Evolutionary conservation across 306 rosid genomes (phyloP).

Genomic region (Castanea sativa): DNA sequence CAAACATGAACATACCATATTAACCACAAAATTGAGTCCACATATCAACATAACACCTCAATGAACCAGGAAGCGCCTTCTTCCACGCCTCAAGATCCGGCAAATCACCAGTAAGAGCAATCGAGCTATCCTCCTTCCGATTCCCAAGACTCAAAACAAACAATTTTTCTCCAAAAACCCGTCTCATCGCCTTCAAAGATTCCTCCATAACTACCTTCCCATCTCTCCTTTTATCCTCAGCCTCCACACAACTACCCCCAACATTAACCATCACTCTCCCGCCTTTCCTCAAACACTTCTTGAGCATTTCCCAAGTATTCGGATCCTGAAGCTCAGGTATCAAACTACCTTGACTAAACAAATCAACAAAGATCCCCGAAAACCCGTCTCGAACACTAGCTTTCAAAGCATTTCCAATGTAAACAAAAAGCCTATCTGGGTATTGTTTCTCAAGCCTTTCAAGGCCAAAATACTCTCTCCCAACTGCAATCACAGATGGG

Average conservation of each 20-base stretch:
- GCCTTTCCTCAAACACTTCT: slow-evolving; percentile 63
- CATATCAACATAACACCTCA: slow-evolving; percentile 44
- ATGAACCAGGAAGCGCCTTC: slow-evolving; percentile 41
- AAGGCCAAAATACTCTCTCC: slow-evolving; percentile 65
- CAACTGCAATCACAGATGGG: slow-evolving; percentile 76
- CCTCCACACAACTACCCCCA: slow-evolving; percentile 94
- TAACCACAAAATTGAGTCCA: slow-evolving; percentile 8
- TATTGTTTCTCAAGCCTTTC: slow-evolving; percentile 49
- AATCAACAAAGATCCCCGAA: slow-evolving; percentile 75
- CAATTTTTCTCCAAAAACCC: slow-evolving; percentile 47
- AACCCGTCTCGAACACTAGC: slow-evolving; percentile 64
- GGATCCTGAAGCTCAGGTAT: slow-evolving; percentile 80
- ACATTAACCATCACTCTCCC: slow-evolving; percentile 93
- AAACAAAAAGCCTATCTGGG: slow-evolving; percentile 47
- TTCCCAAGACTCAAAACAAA: slow-evolving; percentile 63
- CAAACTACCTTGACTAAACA: slow-evolving; percentile 65
- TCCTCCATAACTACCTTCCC: slow-evolving; percentile 63
- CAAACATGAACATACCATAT: slow-evolving; percentile 5
- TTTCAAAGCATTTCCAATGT: slow-evolving; percentile 60
- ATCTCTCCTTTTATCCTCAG: slow-evolving; percentile 60
- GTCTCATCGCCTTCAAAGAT: slow-evolving; percentile 65
- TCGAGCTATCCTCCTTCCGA: slow-evolving; percentile 68
- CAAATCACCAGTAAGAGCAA: slow-evolving; percentile 78
- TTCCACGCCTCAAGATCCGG: slow-evolving; percentile 59
- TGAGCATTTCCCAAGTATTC: slow-evolving; percentile 60